A percentile compares a stretch with the other conserved stretches of the same genome.
Conservation (phyloP, 108 stramenopile species). For the Cyclotella choctawhatcheeana region DNA sequence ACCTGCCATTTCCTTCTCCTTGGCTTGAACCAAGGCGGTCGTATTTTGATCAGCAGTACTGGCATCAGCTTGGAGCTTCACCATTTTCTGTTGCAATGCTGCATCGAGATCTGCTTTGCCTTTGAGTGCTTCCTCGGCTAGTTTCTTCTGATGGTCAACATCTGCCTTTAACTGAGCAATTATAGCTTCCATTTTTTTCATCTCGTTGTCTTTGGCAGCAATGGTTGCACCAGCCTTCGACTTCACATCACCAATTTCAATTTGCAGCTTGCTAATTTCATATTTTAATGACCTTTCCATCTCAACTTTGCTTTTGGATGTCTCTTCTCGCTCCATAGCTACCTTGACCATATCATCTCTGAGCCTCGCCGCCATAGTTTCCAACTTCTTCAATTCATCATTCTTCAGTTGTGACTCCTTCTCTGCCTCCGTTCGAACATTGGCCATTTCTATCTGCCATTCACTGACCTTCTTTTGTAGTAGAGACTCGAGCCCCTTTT, state of each 20-base stretch:
- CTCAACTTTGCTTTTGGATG: neutral
- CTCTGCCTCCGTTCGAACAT: slow-evolving; percentile 24
- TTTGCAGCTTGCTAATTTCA: slow-evolving; percentile 24
- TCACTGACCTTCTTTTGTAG: slow-evolving; percentile 37
- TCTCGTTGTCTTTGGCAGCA: slow-evolving; percentile 23
- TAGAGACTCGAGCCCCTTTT: slow-evolving; percentile 18
- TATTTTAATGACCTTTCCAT: slow-evolving; percentile 3
- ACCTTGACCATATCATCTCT: slow-evolving; percentile 21
- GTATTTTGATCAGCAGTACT: slow-evolving; percentile 13
- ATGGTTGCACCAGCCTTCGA: slow-evolving; percentile 22
- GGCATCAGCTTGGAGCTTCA: slow-evolving; percentile 21
- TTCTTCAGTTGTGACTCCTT: slow-evolving; percentile 20
- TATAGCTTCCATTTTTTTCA: slow-evolving; percentile 34
- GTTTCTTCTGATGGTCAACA: slow-evolving; percentile 22
- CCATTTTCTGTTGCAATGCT: slow-evolving; percentile 39
- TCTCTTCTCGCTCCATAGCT: slow-evolving; percentile 10
- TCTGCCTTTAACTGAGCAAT: slow-evolving; percentile 15
- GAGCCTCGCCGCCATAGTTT: slow-evolving; percentile 7
- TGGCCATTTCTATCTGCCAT: slow-evolving; percentile 24
- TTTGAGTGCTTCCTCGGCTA: slow-evolving; percentile 37
- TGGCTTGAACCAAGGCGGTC: slow-evolving; percentile 7
- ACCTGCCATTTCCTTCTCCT: slow-evolving; percentile 27
- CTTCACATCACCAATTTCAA: slow-evolving; percentile 11
- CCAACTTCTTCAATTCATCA: slow-evolving; percentile 39
- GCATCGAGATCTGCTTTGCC: slow-evolving; percentile 45